Base-by-base conservation (phyloP, 768 basidiomycete species). In the Auriculariales sp. region DNA sequence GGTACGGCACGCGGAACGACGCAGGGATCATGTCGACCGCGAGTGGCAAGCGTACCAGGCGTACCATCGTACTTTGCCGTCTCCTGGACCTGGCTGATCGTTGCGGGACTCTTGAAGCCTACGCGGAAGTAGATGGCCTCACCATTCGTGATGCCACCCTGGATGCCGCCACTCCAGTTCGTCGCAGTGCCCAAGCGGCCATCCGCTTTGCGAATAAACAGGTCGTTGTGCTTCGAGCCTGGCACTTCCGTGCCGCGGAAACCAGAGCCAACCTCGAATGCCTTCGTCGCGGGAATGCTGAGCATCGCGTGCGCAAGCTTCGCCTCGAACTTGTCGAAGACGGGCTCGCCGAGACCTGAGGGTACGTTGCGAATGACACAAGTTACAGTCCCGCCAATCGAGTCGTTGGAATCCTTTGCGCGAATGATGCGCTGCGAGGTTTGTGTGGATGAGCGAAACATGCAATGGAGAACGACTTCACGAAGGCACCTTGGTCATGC, bases 301-400 rank as follows among this genome's bases (percentile, higher is more conserved):
- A 99, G 77, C 94, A 99, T 98, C 6, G 95, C 95, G 62, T 98
- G 95, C 11, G 78, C 94, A 53, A 99, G 81, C 54, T 77, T 77
- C 17, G 95, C 95, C 66, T 95, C 94, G 64, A 98, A 83, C 67
- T 98, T 98, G 76, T 99, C 93, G 65, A 99, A 98, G 47, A 89
- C 85, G 48, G 95, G 95, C 65, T 98, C 95, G 46, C 95, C 95
- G 27, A 98, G 78, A 6, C 95, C 95, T 17, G 82, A 68, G 42
- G 95, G 95, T 2, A 83, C 79, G 50, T 82, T 80, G 36, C 94
- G 85, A 57, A 99, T 86, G 32, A 98, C 88, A 62, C 95, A 98
- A 50, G 91, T 98, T 49, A 98, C 79, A 2, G 89, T 94, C n/a
- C 95, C 95, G 47, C 95, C 95, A 54, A 99, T 93, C 3, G 94